Evolutionary conservation across 371 early-diverging fungal species (phyloP), one percentile per base, ranked within the genome.

Genomic region (Paraphysoderma sedebokerense): DNA sequence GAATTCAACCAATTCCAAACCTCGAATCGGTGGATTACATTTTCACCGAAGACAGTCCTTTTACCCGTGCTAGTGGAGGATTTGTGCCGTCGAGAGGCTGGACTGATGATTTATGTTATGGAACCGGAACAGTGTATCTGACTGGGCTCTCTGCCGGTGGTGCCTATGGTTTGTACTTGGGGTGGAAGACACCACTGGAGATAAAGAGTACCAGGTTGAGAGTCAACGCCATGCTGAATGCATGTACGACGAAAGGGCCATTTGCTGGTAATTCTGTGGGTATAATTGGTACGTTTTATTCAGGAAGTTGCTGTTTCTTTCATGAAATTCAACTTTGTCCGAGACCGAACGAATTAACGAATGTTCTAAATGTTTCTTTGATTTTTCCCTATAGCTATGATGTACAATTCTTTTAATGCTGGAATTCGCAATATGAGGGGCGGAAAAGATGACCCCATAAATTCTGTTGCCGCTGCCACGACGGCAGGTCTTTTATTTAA

Each of bases 81-180:
- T 56, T 76, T 47, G 52, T 85, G 38, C 86, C 87, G 36, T 77
- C 79, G 50, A 72, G 87, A 51, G 74, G 82, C 24, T 78, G 79
- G 74, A 67, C 79, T 30, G 87, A 87, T 47, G 86, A 85, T 66
- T 66, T 87, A 31, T 83, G 85, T 66, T 87, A 86, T 62, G 87
- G 87, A 38, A 81, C 85, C 3, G 87, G 87, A 11, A 73, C 83
- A 3, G 70, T 76, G 40, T 87, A 87, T 55, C 61, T 87, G 50
- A 62, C 76, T 20, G 87, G 65, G 15, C 62, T 87, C 57, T 65
- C 76, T n/a, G 50, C 74, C 45, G 87, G 87, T 60, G 87, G 87
- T 49, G 72, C 72, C 12, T 81, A 72, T 68, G 87, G 87, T 52
- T 60, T 85, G 57, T 64, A 73, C 27, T 83, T 84, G 58, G 87